Evolutionary conservation across 2,329 filamentous ascomycete species (phyloP).

Genomic region (Colletotrichum orchidophilum): DNA sequence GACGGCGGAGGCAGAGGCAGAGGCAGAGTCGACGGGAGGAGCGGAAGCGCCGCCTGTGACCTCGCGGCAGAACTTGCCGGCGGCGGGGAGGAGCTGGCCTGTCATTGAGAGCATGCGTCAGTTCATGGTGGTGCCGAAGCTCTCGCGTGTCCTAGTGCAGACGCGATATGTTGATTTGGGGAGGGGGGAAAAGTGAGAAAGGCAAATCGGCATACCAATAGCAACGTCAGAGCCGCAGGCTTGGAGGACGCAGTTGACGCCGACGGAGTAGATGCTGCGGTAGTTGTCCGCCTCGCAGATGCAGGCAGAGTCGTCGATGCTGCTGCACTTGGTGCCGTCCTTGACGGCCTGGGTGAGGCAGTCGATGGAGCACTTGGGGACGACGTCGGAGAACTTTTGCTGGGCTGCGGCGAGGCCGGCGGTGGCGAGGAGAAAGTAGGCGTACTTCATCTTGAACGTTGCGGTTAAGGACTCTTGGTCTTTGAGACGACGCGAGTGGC

Average conservation of each 20-base stretch:
- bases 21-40: slow-evolving; percentile 12
- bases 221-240: slow-evolving; percentile 49
- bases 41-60: slow-evolving; percentile 26
- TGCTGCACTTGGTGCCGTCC: slow-evolving; percentile 34
- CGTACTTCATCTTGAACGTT: slow-evolving; percentile 33
- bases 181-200: too few species aligned
- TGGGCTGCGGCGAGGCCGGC: slow-evolving; percentile 27
- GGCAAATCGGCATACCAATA: slow-evolving; percentile 27
- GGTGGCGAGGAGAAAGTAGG: slow-evolving; percentile 30
- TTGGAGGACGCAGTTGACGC: slow-evolving; percentile 53
- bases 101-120: not conserved
- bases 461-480: not conserved
- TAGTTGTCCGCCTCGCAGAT: slow-evolving; percentile 39
- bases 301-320: slow-evolving; percentile 36
- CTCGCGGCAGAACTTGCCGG: slow-evolving; percentile 35
- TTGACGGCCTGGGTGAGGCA: slow-evolving; percentile 36
- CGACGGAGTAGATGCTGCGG: slow-evolving; percentile 50
- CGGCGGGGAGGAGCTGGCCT: slow-evolving; percentile 39
- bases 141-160: not conserved
- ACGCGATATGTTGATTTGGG: too few species aligned
- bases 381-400: slow-evolving; percentile 34
- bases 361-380: slow-evolving; percentile 36
- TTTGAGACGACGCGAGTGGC: not conserved
- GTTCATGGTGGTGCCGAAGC: not conserved
- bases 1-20: slow-evolving; percentile 8